Base-by-base conservation (phyloP, 163 green algal genomes). In the Scenedesmus sp. region DNA sequence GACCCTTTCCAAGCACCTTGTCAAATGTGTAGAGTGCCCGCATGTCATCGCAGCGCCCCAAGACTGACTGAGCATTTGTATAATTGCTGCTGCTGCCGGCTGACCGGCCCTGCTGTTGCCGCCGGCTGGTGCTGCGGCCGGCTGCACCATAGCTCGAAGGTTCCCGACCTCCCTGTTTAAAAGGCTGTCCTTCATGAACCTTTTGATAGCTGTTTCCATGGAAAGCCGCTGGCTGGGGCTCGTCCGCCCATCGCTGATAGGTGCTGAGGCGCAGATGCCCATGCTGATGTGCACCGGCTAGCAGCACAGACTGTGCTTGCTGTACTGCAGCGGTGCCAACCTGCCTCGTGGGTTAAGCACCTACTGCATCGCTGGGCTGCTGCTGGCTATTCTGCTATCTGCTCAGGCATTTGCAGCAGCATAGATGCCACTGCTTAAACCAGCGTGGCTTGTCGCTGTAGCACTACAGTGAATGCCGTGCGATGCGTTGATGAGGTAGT, bases 1-100 rank as follows among this genome's bases (percentile, higher is more conserved):
- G 94, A 33, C 94, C 94, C 51, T 93, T 93, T 10, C 92, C 93
- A 26, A 95, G 84, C 15, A 95, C 92, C 35, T 92, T 92, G 30
- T 89, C 81, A 87, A 94, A 93, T 0, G 81, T 89, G 43, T 91
- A 94, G 20, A 78, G 68, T 2, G 87, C 42, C 1, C 82, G 59
- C 30, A 94, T 81, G 72, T 94, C 92, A 33, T 86, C 85, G 35
- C 59, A 78, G 33, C 49, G 61, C 4, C 82, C 88, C 42, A 92
- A 35, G 51, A 92, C 61, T 22, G 49, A 81, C 73, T 85, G 79
- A 35, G 43, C 80, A 44, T 37, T 86, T 84, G 37, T 9, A 9
- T 24, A 12, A n/a, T 76, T 30, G 7, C 65, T n/a, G 56, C 20
- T 44, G 33, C n/a, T 80, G 70, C 70, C 72, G 30, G 72, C 35